These are phyloP conservation scores for Amanita rubescens DNA, from an alignment of 768 basidiomycete genomes.

Conservation along the genomic window DNA sequence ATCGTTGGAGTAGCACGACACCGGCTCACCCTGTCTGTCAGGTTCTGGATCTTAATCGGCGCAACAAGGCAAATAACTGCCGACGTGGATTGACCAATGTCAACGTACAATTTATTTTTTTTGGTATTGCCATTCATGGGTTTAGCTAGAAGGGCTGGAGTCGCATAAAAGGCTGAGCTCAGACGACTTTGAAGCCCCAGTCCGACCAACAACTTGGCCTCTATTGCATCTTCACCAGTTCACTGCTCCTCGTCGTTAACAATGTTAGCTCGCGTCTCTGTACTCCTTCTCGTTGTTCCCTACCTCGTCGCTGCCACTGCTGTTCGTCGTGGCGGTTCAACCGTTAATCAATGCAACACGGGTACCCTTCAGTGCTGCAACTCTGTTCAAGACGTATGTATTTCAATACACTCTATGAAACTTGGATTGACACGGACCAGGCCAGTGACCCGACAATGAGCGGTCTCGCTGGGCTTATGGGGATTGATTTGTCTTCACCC, in stretches of 20 bases:
- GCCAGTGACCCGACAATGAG: background rate
- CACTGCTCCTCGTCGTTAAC: background rate
- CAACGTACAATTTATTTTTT: background rate
- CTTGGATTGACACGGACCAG: background rate
- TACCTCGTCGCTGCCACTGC: slow-evolving; percentile 15
- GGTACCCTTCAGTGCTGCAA: slow-evolving; percentile 18
- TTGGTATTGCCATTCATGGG: background rate
- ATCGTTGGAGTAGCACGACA: background rate
- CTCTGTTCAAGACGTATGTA: slow-evolving; percentile 11
- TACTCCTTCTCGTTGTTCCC: slow-evolving; percentile 15
- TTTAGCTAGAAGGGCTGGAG: background rate
- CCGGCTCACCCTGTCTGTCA: slow-evolving; percentile 4
- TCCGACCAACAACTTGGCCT: slow-evolving; percentile 1
- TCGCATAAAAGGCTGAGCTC: slow-evolving; percentile 1
- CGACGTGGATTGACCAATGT: slow-evolving; percentile 3
- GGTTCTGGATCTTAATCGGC: background rate
- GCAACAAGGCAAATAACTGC: slow-evolving; percentile 2
- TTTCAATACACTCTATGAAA: background rate
- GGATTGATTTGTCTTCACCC: slow-evolving; percentile 8
- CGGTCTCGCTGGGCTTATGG: slow-evolving; percentile 8
- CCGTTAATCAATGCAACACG: slow-evolving; percentile 14
- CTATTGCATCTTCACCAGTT: background rate
- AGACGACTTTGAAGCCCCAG: background rate
- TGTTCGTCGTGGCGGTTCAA: slow-evolving; percentile 9
- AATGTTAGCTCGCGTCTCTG: slow-evolving; percentile 17